Evolutionary conservation across 176 grass and related monocot genomes (phyloP).

Genomic region (Zoysia pacifica): DNA sequence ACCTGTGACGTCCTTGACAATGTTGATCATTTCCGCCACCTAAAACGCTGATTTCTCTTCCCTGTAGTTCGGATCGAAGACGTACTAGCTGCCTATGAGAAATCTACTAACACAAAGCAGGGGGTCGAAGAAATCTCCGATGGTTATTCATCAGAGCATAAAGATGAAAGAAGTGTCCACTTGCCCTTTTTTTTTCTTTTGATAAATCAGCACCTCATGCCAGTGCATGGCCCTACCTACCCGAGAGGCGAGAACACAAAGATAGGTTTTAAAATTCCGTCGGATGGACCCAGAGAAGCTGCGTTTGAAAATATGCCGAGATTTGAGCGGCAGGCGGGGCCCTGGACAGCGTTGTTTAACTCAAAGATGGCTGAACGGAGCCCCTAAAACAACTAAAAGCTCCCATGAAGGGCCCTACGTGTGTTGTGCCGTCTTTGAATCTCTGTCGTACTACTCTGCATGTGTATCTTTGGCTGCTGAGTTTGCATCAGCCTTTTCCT

Average conservation of each 20-base stretch:
- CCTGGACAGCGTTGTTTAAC: slow-evolving; percentile 22
- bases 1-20: not conserved
- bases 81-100: not conserved
- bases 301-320: slow-evolving; percentile 48
- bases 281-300: slow-evolving; percentile 37
- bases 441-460: not conserved
- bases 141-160: not conserved
- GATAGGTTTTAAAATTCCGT: slow-evolving; percentile 12
- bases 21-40: not conserved
- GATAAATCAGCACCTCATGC: not conserved
- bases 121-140: too few species aligned
- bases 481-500: not conserved
- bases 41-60: not conserved
- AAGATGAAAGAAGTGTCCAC: not conserved
- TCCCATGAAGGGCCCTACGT: slow-evolving; percentile 37
- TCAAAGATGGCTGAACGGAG: slow-evolving; percentile 10
- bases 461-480: slow-evolving; percentile 13
- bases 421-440: not conserved
- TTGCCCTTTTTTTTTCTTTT: not conserved
- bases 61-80: not conserved
- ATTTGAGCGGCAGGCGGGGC: slow-evolving; percentile 29
- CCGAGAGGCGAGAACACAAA: not conserved
- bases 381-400: slow-evolving; percentile 29
- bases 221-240: not conserved
- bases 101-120: not conserved